A percentile compares a stretch with the other conserved stretches of the same genome.
Evolutionary conservation across 441 rosid genomes (phyloP).

Genomic region (Arabidopsis hybrid): DNA sequence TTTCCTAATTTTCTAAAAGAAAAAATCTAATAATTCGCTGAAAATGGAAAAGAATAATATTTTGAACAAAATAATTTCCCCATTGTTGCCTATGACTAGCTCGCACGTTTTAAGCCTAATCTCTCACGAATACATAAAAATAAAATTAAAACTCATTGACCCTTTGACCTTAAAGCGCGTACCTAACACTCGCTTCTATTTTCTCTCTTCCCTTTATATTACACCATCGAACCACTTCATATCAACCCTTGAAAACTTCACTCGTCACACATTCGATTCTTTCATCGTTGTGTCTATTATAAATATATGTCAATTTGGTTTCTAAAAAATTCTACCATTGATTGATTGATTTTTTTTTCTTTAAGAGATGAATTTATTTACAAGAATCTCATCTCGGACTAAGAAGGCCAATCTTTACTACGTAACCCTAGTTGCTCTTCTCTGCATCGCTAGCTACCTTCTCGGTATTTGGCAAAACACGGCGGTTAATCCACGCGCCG

Average conservation of each 20-base stretch:
- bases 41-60: neutral
- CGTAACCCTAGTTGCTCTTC: constrained; percentile 48
- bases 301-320: constrained; percentile 4
- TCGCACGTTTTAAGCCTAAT: constrained; percentile 42
- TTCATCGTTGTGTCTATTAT: constrained; percentile 4
- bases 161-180: constrained; percentile 36
- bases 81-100: constrained; percentile 32
- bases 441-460: constrained; percentile 58
- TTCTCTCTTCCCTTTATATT: constrained; percentile 10
- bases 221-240: constrained; percentile 41
- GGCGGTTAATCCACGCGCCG: constrained; percentile 37
- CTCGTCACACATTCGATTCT: constrained; percentile 40
- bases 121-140: constrained; percentile 35
- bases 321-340: neutral
- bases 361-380: constrained; percentile 36
- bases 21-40: constrained; percentile 3
- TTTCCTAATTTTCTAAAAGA: neutral
- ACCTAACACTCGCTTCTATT: constrained; percentile 6
- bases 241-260: constrained; percentile 36
- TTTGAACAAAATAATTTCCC: neutral
- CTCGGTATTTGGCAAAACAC: constrained; percentile 59
- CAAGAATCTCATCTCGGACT: constrained; percentile 43
- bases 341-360: neutral
- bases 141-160: constrained; percentile 13
- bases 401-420: constrained; percentile 59